phyloP scores from a whole-genome alignment of 768 basidiomycete species.

The Pleurotus eryngii region DNA sequence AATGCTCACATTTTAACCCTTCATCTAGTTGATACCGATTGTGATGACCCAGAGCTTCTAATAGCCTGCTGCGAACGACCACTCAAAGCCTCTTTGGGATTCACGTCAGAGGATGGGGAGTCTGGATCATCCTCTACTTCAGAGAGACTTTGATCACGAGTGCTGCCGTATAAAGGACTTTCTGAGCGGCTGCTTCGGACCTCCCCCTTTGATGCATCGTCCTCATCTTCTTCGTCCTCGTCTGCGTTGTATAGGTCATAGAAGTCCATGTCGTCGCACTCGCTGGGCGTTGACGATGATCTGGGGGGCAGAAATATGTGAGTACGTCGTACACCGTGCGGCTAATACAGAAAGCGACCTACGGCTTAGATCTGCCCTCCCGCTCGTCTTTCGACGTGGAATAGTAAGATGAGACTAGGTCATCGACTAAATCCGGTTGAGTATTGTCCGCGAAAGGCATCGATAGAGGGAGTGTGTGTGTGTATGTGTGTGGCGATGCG shows the following conservation, averaged over 20 bases:
- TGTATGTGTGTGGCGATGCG: too few species aligned
- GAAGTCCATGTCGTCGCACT: conserved; percentile 2
- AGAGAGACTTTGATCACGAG: too few species aligned
- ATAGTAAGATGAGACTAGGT: conserved; percentile 5
- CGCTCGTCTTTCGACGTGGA: neutral
- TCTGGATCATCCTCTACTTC: too few species aligned
- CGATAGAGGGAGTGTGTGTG: neutral
- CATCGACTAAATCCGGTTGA: neutral
- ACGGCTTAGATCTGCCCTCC: conserved; percentile 1
- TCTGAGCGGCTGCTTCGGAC: neutral
- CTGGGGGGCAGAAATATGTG: neutral
- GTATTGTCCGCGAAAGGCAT: neutral
- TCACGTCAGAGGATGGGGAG: too few species aligned
- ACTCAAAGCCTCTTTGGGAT: too few species aligned
- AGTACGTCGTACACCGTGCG: too few species aligned
- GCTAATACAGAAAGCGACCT: neutral
- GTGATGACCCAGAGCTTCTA: too few species aligned
- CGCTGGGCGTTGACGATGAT: neutral
- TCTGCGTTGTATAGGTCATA: neutral
- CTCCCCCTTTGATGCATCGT: neutral
- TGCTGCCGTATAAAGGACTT: neutral
- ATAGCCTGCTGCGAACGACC: too few species aligned
- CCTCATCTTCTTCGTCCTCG: neutral
- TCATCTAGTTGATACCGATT: too few species aligned
- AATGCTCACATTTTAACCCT: too few species aligned